Evolutionary conservation across 2,329 filamentous ascomycete genomes (phyloP), one percentile per base, ranked within the genome.

Genomic region (Sporothrix luriei): DNA sequence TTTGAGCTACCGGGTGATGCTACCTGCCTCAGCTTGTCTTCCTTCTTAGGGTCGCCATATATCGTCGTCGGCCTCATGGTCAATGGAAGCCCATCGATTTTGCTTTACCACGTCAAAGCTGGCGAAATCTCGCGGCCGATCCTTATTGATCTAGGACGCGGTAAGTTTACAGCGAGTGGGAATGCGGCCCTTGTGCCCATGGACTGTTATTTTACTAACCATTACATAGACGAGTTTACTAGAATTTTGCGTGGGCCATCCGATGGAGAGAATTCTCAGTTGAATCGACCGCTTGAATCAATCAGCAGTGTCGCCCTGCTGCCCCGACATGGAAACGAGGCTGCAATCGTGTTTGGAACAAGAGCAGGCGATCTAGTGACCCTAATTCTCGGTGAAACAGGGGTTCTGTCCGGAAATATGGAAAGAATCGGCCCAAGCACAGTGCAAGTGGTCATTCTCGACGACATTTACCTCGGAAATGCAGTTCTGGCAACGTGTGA

Each of bases 301-400:
- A 76, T 85, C 24, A 85, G 82, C 10, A 85, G 82, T 68, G 78
- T 87, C 48, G 78, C 79, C 1, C 13, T 69, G 3, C 29, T 72
- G 38, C 59, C 70, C 49, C 49, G 40, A 67, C 71, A 75, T 14
- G 75, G 74, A 7, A 73, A 76, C 0, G 74, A 79, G 16, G 66
- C 40, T 71, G 75, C 73, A 0, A 38, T 76, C 16, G 69, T 87
- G 1, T 74, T 82, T 4, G 86, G 86, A 10, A 86, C 84, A 33
- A 81, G 84, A 67, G 83, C 83, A 69, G 86, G 86, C 1, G 80
- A 85, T 48, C 75, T 87, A 1, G 75, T 85, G 38, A 84, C 79
- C 0, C 68, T 85, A 19, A 57, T 69, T 13, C 67, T 76, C 3
- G 59, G 62, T 33, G 73, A 73, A 19, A 52, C 78, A 6, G 73